Base-by-base conservation (phyloP, 139 green algal genomes). In the Limnomonas spitsbergensis region DNA sequence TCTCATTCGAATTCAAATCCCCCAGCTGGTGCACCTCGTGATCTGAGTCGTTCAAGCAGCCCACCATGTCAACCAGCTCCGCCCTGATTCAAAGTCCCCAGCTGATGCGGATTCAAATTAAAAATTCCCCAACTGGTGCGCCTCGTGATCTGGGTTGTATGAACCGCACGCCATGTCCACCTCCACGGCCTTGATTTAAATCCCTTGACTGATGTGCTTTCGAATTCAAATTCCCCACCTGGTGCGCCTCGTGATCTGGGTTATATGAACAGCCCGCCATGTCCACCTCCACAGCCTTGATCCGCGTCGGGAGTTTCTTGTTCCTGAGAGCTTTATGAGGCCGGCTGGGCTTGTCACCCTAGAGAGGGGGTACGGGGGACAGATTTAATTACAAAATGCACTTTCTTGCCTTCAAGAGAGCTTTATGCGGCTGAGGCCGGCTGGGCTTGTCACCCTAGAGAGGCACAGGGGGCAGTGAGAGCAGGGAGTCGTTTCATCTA, bases 241-340 rank as follows among this genome's bases (percentile, higher is more conserved):
- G 86, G 75, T 90, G 86, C 42, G 79, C 38, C 37, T 90, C 81
- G 20, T 68, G 38, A 4, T 88, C 82, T 0, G 93, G 93, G 80
- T 97, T 97, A 85, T 91, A 95, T 3, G 92, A 96, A 81, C 89
- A 95, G 38, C 93, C 93, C 0, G 93, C 83, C 7, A 79, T 36
- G 53, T 92, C 89, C 2, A 96, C 78, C 76, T 95, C 90, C 27
- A 97, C 84, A 14, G 87, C 80, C 34, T 78, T 71, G 35, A 86
- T 73, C 0, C 29, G 56, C 38, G 47, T 61, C 14, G 47, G 47
- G 47, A 61, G 47, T 2, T 29, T 38, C 38, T 71, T 4, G 1
- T 32, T 42, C 36, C 47, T 61, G 20, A 61, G 47, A 61, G 47
- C n/a, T n/a, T n/a, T 47, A 61, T 61, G 47, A 61, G 47, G 47